phyloP scores from a whole-genome alignment of 148 eudicot species.

The Pharnaceum exiguum region DNA sequence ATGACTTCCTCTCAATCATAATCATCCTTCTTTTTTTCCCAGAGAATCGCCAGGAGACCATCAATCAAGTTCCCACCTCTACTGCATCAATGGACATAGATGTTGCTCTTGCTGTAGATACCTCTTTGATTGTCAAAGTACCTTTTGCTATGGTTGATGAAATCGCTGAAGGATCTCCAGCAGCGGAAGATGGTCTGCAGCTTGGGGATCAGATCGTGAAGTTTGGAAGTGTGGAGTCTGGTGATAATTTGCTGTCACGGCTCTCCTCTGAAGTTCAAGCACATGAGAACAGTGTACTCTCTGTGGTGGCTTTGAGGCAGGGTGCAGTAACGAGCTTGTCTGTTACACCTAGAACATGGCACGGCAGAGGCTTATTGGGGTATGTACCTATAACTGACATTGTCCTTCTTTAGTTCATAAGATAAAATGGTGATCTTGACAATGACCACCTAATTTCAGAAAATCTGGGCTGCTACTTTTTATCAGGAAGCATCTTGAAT shows the following conservation, averaged over 20 bases:
- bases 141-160: slow-evolving; percentile 94
- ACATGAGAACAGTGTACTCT: slow-evolving; percentile 44
- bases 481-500: too few species aligned
- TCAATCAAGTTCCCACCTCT: too few species aligned
- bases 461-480: too few species aligned
- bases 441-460: too few species aligned
- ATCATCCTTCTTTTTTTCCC: too few species aligned
- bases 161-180: slow-evolving; percentile 86
- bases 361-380: slow-evolving; percentile 90
- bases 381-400: too few species aligned
- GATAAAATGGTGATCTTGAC: too few species aligned
- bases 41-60: too few species aligned
- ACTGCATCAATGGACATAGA: slow-evolving; percentile 34
- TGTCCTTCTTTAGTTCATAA: too few species aligned
- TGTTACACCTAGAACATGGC: slow-evolving; percentile 86
- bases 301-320: slow-evolving; percentile 68
- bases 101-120: slow-evolving; percentile 35
- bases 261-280: slow-evolving; percentile 80
- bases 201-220: slow-evolving; percentile 90
- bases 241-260: slow-evolving; percentile 58
- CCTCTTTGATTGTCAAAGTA: slow-evolving; percentile 36
- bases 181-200: slow-evolving; percentile 95
- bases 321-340: slow-evolving; percentile 50
- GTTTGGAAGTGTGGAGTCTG: slow-evolving; percentile 73
- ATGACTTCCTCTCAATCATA: too few species aligned